Percentiles rank a stretch among this genome's conserved stretches.
These are phyloP conservation scores for Aspergillus alliaceus DNA, from an alignment of 2,329 filamentous ascomycete genomes.

Conservation along the genomic window DNA sequence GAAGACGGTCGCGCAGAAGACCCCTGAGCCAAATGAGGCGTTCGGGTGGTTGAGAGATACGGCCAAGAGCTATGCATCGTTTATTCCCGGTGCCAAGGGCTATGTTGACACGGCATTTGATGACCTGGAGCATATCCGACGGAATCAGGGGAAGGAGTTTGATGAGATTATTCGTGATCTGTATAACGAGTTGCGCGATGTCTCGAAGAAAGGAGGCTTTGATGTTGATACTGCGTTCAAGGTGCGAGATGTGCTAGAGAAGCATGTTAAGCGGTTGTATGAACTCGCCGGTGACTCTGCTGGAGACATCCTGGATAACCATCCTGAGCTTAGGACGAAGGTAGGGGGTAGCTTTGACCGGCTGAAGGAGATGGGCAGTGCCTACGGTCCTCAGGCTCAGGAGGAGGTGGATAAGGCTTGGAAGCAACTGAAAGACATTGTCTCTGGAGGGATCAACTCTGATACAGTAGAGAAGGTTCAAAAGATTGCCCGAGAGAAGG, in stretches of 20 bases:
- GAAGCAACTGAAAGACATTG: conserved; percentile 63
- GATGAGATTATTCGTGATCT: conserved; percentile 58
- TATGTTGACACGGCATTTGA: conserved; percentile 71
- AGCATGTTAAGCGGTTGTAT: conserved; percentile 60
- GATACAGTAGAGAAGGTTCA: conserved; percentile 55
- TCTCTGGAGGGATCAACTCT: conserved; percentile 61
- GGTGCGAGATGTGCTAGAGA: conserved; percentile 63
- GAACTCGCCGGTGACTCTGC: conserved; percentile 63
- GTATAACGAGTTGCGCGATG: conserved; percentile 46
- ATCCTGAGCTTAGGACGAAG: conserved; percentile 71
- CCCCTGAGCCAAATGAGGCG: conserved; percentile 67
- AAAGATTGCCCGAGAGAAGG: conserved; percentile 68
- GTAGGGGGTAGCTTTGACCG: conserved; percentile 67
- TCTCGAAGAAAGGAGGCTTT: conserved; percentile 60
- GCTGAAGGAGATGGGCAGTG: conserved; percentile 67
- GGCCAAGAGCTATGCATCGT: conserved; percentile 67
- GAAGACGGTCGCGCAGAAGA: conserved; percentile 60
- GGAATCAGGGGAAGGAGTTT: conserved; percentile 69
- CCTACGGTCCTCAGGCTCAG: conserved; percentile 74
- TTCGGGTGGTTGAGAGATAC: conserved; percentile 65
- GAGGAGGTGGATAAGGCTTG: conserved; percentile 73
- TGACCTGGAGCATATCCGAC: conserved; percentile 66
- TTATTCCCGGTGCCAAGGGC: conserved; percentile 68
- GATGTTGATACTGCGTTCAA: conserved; percentile 63
- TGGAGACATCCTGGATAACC: conserved; percentile 68